Base-by-base conservation (phyloP, 495 filamentous ascomycete genomes). In the Hypoxylon perforatum region DNA sequence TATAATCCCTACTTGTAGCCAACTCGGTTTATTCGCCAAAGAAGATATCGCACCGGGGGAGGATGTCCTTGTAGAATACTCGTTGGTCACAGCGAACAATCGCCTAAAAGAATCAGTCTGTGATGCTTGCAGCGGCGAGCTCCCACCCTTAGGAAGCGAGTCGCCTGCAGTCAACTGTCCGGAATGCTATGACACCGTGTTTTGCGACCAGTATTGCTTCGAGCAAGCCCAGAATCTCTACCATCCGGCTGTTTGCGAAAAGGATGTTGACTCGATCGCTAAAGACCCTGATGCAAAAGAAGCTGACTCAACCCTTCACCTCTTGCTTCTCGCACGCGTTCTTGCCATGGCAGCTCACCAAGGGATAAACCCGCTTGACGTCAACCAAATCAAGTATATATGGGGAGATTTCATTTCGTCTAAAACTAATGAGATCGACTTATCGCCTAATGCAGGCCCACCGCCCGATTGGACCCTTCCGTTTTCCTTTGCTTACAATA, bases 1-100 rank as follows among this genome's bases (percentile, higher is more conserved):
- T 51, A 76, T 78, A 48, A 79, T 84, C 46, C 78, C 81, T n/a
- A 85, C 81, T 3, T 84, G 84, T 52, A 86, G 87, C 53, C 94
- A 97, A 76, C 86, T 97, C 0, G 94, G 94, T 22, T 82, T 97
- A 47, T 97, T 96, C 72, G 93, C 94, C 18, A 92, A 89, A 72
- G 82, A 91, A 59, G 89, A 95, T 67, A 92, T 97, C 47, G 75
- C 79, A 1, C 85, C 91, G 0, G 89, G 88, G 28, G 92, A 96
- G 76, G 81, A 84, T n/a, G 86, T 97, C 18, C 81, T 97, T 33
- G 80, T 83, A 19, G 94, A 97, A 73, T 88, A 86, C 42, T 92
- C 92, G 8, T 80, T 95, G 8, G 78, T 97, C 1, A 94, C 93
- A 4, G 92, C 92, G 36, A 94, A 90, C 63, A 93, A 90, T 71